Evolutionary conservation across 2,329 filamentous ascomycete genomes (phyloP), one percentile per base, ranked within the genome.

Genomic region (Phyllosticta citribraziliensis): DNA sequence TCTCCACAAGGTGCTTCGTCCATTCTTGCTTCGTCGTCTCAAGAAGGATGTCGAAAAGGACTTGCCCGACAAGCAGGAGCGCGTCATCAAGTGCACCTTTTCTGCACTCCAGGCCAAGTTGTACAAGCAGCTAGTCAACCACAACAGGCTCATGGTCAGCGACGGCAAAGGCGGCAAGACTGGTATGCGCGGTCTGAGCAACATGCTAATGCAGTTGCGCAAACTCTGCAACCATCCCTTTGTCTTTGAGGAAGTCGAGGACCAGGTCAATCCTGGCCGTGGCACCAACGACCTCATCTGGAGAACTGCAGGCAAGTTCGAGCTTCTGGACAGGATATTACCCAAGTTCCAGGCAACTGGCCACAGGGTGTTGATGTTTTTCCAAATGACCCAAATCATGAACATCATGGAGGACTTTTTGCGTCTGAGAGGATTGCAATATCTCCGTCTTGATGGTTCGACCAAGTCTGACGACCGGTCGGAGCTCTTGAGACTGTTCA

Each of bases 311-410:
- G 95, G 94, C 71, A 99, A 99, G 76, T 99, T 99, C 69, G 94
- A 99, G 78, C 81, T 99, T 30, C 81, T 99, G 25, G 94, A 99
- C 73, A 84, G 94, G 57, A 82, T 99, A 64, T 75, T 99, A 65
- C 94, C 94, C 55, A 99, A 99, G 76, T 97, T 99, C 75, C 84
- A 89, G 67, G 86, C 83, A 2, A 92, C 90, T 1, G 91, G 91
- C 17, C 94, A 99, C 84, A 88, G 94, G 75, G 91, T 97, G 27
- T 81, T 99, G 73, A 97, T 99, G 89, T 99, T 99, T 83, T 99
- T 99, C 82, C 94, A 99, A 74, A 99, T 99, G 94, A 99, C 94
- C 3, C 92, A 96, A 64, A 99, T 99, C 72, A 99, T 99, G 94
- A 96, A 99, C 76, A 99, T 99, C 70, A 97, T 99, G 94, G 94